A percentile compares a stretch with the other conserved stretches of the same genome.
phyloP scores from a whole-genome alignment of 768 basidiomycete species.

The Crepidotus variabilis region DNA sequence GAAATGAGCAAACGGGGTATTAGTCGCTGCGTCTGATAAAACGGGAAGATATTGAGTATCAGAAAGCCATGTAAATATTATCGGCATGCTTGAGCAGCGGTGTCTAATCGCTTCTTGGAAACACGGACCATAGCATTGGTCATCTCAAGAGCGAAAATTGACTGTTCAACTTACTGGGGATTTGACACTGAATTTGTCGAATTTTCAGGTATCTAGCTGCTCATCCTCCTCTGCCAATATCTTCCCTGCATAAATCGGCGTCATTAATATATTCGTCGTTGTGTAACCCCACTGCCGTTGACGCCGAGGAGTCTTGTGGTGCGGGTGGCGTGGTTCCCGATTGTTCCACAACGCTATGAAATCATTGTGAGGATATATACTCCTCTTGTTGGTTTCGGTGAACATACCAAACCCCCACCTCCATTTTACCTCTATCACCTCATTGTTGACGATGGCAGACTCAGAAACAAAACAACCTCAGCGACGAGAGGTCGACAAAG shows the following conservation, averaged over 20 bases:
- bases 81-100: conserved; percentile 78
- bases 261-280: neutral
- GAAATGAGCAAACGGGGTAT: no score
- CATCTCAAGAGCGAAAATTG: conserved; percentile 45
- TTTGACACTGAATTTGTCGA: no score
- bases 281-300: neutral
- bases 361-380: neutral
- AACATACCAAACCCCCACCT: no score
- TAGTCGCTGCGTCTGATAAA: no score
- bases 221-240: neutral
- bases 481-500: neutral
- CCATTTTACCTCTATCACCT: no score
- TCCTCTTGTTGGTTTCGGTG: neutral
- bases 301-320: neutral
- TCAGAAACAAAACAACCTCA: neutral
- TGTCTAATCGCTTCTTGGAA: conserved; percentile 95
- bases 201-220: no score
- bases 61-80: conserved; percentile 67
- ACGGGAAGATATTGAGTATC: conserved; percentile 28
- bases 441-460: no score
- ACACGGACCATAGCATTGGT: conserved; percentile 92
- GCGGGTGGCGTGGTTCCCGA: neutral
- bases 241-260: neutral
- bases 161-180: conserved; percentile 15
- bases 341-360: neutral